These are phyloP conservation scores for Cenococcum geophilum DNA, from an alignment of 495 filamentous ascomycete genomes.

Conservation along the genomic window DNA sequence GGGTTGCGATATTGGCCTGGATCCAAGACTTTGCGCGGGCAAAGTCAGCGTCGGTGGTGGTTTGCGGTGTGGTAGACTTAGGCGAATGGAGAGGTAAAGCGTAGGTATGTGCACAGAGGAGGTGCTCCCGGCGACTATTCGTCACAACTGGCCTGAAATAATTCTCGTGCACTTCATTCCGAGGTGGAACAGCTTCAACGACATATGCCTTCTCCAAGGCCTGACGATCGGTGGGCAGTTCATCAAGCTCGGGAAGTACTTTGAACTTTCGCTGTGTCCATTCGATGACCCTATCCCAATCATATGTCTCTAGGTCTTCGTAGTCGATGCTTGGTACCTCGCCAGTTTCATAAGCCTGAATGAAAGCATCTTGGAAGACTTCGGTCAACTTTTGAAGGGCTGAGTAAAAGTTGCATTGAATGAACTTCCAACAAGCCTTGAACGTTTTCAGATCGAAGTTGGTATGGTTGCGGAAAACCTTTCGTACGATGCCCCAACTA, in stretches of 20 bases:
- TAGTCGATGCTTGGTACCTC: slow-evolving; percentile 67
- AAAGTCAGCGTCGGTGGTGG: neutral
- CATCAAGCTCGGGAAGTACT: slow-evolving; percentile 27
- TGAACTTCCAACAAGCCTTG: slow-evolving; percentile 50
- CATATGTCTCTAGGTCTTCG: slow-evolving; percentile 61
- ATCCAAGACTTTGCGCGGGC: slow-evolving; percentile 54
- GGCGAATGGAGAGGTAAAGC: slow-evolving; percentile 8
- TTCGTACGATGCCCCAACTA: slow-evolving; percentile 67
- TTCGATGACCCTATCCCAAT: slow-evolving; percentile 67
- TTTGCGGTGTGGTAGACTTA: neutral
- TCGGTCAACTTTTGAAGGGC: slow-evolving; percentile 60
- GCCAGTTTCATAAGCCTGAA: slow-evolving; percentile 65
- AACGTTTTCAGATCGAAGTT: slow-evolving; percentile 15
- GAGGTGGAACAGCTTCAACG: neutral
- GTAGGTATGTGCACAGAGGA: neutral
- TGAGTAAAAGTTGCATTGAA: slow-evolving; percentile 37
- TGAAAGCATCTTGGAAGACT: slow-evolving; percentile 71
- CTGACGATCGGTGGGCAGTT: neutral
- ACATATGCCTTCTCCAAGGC: neutral
- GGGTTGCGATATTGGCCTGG: slow-evolving; percentile 52
- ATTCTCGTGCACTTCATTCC: slow-evolving; percentile 10
- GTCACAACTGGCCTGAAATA: slow-evolving; percentile 3
- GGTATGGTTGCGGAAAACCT: slow-evolving; percentile 52
- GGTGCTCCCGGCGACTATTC: slow-evolving; percentile 3
- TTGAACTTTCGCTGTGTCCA: slow-evolving; percentile 55